Conservation (phyloP, 1,284 basidiomycete genomes). For the Salmacisia buchloeana region DNA sequence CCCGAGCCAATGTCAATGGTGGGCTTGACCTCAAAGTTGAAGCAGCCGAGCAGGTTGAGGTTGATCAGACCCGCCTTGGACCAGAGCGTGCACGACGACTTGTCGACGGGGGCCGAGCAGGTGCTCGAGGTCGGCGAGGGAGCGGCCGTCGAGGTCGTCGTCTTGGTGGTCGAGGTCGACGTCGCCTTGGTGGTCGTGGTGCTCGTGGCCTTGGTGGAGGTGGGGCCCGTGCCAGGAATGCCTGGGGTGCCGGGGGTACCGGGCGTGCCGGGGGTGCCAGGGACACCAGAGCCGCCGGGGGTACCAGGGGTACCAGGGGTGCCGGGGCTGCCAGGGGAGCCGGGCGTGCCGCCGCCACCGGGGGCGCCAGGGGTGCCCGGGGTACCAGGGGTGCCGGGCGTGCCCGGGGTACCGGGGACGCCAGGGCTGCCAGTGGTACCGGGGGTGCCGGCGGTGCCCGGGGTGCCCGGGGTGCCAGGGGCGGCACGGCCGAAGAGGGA, state of each 20-base stretch:
- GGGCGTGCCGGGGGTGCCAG: not conserved
- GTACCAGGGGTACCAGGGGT: not conserved
- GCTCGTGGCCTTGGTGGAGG: not conserved
- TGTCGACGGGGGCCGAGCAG: not conserved
- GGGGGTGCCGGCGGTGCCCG: not conserved
- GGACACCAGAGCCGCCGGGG: not conserved
- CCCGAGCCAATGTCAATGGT: not conserved
- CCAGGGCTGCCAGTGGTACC: slow-evolving; percentile 8
- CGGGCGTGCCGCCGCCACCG: not conserved
- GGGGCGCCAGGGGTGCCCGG: not conserved
- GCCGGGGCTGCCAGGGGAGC: not conserved
- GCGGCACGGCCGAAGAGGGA: not conserved
- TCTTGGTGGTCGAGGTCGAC: not conserved
- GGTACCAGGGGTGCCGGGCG: not conserved
- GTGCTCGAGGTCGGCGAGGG: not conserved
- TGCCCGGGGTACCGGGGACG: not conserved
- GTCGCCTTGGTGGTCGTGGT: not conserved
- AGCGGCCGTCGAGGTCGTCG: not conserved
- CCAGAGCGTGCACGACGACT: not conserved
- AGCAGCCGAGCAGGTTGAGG: slow-evolving; percentile 7
- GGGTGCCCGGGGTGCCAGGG: not conserved
- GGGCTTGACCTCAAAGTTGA: not conserved
- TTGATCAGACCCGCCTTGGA: slow-evolving; percentile 10
- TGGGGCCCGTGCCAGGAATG: not conserved
- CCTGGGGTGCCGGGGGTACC: not conserved